Base-by-base conservation (phyloP, 495 filamentous ascomycete species). In the Lineolata rhizophorae region DNA sequence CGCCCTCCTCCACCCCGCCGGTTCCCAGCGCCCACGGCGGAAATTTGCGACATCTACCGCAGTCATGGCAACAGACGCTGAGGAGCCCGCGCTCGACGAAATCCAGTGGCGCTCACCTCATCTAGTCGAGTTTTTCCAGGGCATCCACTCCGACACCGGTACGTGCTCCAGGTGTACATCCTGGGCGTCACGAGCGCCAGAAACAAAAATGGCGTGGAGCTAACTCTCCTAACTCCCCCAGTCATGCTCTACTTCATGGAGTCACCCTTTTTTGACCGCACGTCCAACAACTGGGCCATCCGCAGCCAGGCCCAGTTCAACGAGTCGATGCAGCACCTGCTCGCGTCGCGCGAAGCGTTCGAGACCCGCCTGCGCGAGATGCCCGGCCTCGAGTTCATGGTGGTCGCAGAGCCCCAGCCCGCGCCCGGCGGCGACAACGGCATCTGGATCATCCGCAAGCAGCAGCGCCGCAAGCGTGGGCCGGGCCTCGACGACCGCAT, bases 381-480 rank as follows among this genome's bases (percentile, higher is more conserved):
- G 74, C 70, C 72, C 18, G 87, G 87, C 1, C n/a, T 45, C 0
- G 50, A 57, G 36, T 58, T 44, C 40, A 37, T 56, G 30, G 45
- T 57, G 13, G 43, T 40, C 2, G 42, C 35, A 5, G 52, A 48
- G 36, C 50, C 55, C 9, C 62, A 64, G 1, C 64, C 70, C 0
- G 57, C 61, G 10, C 65, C 64, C 21, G 72, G 67, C 3, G 68
- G 62, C 22, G 53, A 62, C 25, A 67, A 62, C 12, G 79, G 81
- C 14, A 64, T 92, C 14, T 97, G 81, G 81, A 76, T 91, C 1
- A 80, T 97, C 35, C 72, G 81, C 42, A 91, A 91, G 58, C 87
- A 95, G 52, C 69, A 63, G 14, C 61, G 83, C 29, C 62, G 66
- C 29, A 67, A 66, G 58, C 35, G 59, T 48, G 39, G 55, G 48